Evolutionary conservation across 352 stramenopile genomes (phyloP).

Genomic region (Phytopythium kandeliae): DNA sequence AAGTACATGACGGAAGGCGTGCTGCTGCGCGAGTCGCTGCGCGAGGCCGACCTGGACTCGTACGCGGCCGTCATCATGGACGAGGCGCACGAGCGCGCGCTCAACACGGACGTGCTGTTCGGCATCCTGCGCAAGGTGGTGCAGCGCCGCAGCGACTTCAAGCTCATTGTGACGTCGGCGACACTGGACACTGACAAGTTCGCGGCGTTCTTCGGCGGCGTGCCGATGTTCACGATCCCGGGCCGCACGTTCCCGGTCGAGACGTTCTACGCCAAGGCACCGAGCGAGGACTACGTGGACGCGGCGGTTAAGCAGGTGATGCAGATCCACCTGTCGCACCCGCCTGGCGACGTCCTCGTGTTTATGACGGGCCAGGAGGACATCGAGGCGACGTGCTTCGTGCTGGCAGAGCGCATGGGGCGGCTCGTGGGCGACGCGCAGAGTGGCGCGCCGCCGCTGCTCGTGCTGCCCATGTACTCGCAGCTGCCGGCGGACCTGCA

Average conservation of each 20-base stretch:
- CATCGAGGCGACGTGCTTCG: conserved; percentile 63
- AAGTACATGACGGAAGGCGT: conserved; percentile 99
- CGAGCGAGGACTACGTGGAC: conserved; percentile 95
- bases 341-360: conserved; percentile 94
- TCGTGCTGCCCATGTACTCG: conserved; percentile 97
- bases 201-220: conserved; percentile 89
- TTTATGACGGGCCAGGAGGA: conserved; percentile 98
- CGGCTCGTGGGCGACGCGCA: too few relatives aligned
- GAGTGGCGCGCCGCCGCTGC: too few relatives aligned
- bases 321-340: conserved; percentile 97
- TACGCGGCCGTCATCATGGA: conserved; percentile 89
- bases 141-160: conserved; percentile 81
- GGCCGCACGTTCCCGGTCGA: conserved; percentile 96
- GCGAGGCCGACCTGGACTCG: conserved; percentile 68
- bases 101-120: conserved; percentile 97
- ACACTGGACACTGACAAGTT: conserved; percentile 98
- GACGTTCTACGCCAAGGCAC: conserved; percentile 98
- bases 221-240: conserved; percentile 92
- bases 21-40: conserved; percentile 95
- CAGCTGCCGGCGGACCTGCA: conserved; percentile 96
- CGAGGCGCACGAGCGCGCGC: conserved; percentile 96
- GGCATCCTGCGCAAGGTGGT: conserved; percentile 93
- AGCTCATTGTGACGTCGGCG: conserved; percentile 96
- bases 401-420: conserved; percentile 72
- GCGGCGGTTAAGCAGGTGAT: conserved; percentile 94